These are phyloP conservation scores for Termitomyces sp. DNA, from an alignment of 768 basidiomycete species.

Conservation along the genomic window DNA sequence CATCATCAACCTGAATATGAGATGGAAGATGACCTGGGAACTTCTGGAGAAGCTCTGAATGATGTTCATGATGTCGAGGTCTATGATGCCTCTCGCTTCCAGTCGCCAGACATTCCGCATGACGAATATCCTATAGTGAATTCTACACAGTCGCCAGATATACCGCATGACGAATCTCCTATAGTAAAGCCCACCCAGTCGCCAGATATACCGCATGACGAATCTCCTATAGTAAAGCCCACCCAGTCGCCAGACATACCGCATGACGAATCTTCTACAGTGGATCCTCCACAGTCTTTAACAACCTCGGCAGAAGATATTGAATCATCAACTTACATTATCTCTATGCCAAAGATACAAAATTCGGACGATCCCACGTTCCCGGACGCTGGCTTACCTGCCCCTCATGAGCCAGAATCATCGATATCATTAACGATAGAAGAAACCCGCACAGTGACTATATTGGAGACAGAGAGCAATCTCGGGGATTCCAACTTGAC, in stretches of 20 bases:
- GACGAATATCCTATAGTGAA: too few species aligned
- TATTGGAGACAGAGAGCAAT: not conserved
- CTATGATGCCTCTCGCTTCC: slow-evolving; percentile 32
- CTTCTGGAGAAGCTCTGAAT: slow-evolving; percentile 18
- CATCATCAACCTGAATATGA: slow-evolving; percentile 47
- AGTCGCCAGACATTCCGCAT: too few species aligned
- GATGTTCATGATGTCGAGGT: slow-evolving; percentile 45
- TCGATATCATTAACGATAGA: not conserved
- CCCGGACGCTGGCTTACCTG: not conserved
- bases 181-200: too few species aligned
- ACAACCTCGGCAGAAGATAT: not conserved
- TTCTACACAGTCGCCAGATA: too few species aligned
- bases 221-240: slow-evolving; percentile 5
- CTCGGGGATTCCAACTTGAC: not conserved
- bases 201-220: slow-evolving; percentile 12
- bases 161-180: too few species aligned
- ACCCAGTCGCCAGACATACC: slow-evolving; percentile 11
- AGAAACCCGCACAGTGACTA: not conserved
- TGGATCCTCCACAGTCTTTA: not conserved
- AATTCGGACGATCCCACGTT: not conserved
- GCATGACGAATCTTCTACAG: slow-evolving; percentile 6
- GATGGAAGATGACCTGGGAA: slow-evolving; percentile 41
- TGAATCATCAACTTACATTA: not conserved
- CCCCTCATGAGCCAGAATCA: not conserved
- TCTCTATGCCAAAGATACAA: not conserved